Conservation (phyloP, 2,329 filamentous ascomycete genomes). For the Aureobasidium subglaciale region DNA sequence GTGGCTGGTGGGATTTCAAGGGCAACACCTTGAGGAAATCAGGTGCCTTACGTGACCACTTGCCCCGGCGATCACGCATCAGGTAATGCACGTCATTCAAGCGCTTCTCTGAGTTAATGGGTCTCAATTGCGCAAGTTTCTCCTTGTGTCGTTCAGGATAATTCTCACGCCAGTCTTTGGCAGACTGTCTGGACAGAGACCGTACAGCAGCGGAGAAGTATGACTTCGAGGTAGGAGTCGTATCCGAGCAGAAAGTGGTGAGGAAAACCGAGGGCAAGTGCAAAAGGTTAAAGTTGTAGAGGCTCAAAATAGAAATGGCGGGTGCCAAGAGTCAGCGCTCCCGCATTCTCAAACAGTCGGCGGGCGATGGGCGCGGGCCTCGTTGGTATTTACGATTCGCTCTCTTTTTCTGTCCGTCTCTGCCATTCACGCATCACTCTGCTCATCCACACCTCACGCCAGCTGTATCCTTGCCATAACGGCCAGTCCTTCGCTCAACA, state of each 20-base stretch:
- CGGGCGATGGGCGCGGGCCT: background rate
- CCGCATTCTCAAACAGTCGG: slow-evolving; percentile 9
- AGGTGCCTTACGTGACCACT: background rate
- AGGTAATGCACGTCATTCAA: background rate
- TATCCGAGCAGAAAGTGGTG: no score
- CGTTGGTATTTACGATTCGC: no score
- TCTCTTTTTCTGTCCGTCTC: background rate
- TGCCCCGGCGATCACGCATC: no score
- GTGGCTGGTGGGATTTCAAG: background rate
- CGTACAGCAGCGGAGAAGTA: no score
- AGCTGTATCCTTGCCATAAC: background rate
- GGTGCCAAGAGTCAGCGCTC: background rate
- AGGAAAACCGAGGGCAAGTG: no score
- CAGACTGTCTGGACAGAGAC: no score
- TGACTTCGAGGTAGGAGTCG: no score
- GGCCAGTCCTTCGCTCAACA: background rate
- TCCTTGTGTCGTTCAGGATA: no score
- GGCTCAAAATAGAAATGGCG: slow-evolving; percentile 11
- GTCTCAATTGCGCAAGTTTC: no score
- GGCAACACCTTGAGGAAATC: background rate
- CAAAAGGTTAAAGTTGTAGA: no score
- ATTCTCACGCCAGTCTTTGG: no score
- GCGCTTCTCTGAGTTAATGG: no score
- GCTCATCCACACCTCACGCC: background rate
- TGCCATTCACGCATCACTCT: background rate